Percentiles rank a stretch among this genome's conserved stretches.
Evolutionary conservation across 306 rosid genomes (phyloP).

Genomic region (Casuarina equisetifolia): DNA sequence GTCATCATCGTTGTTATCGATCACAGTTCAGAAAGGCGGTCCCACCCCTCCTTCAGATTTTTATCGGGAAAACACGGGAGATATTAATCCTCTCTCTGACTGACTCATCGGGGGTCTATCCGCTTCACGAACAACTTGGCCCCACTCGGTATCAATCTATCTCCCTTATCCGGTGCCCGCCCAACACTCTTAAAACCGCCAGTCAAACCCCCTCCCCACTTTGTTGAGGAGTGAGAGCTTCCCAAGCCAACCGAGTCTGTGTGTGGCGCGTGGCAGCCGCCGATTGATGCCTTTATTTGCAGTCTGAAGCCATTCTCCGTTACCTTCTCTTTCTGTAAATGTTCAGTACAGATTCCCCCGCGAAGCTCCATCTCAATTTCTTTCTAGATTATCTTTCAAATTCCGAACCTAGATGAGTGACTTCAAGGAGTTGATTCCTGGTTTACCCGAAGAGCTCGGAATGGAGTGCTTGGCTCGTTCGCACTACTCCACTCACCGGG

Average conservation of each 20-base stretch:
- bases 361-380: background rate
- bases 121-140: too few relatives aligned
- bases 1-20: too few relatives aligned
- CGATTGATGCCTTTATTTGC: background rate
- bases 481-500: constrained; percentile 44
- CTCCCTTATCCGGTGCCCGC: background rate
- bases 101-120: too few relatives aligned
- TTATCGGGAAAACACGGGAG: too few relatives aligned
- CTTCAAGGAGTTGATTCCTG: constrained; percentile 39
- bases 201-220: constrained; percentile 3
- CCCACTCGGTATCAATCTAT: background rate
- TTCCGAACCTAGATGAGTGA: background rate
- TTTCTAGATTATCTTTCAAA: background rate
- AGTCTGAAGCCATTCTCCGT: background rate
- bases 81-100: too few relatives aligned
- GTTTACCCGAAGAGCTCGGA: constrained; percentile 47
- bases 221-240: background rate
- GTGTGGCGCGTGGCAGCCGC: constrained; percentile 23
- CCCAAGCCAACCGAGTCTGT: background rate
- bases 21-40: too few relatives aligned
- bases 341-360: background rate
- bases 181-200: background rate
- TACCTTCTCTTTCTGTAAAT: background rate
- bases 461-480: constrained; percentile 51
- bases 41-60: too few relatives aligned